These are phyloP conservation scores for Oenanthe sinensis DNA, from an alignment of 129 eudicot genomes.

Conservation along the genomic window DNA sequence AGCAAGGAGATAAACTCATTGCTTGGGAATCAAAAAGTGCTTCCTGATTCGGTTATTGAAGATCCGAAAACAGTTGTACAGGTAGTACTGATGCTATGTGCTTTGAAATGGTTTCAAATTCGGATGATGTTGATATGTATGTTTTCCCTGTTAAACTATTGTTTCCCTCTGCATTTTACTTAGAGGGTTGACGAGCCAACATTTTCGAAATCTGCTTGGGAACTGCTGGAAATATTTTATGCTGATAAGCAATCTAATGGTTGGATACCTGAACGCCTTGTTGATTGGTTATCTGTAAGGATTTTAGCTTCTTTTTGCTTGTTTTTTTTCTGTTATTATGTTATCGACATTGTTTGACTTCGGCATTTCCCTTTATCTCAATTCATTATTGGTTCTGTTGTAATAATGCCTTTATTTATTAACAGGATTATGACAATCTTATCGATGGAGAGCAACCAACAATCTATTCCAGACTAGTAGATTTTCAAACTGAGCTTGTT, in stretches of 20 bases:
- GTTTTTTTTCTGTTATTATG: neutral
- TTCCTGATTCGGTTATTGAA: conserved; percentile 43
- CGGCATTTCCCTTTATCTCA: conserved; percentile 8
- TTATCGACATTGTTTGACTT: neutral
- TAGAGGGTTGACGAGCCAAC: conserved; percentile 71
- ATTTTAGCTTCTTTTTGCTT: neutral
- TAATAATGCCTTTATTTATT: conserved; percentile 15
- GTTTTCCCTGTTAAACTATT: neutral
- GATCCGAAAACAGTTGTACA: conserved; percentile 58
- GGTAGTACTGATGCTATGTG: conserved; percentile 27
- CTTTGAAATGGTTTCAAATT: neutral
- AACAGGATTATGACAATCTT: conserved; percentile 69
- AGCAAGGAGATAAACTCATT: conserved; percentile 74
- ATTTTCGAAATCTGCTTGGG: conserved; percentile 90
- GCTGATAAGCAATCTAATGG: conserved; percentile 73
- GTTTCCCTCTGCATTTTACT: conserved; percentile 5
- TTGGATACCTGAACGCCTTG: conserved; percentile 84
- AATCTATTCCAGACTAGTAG: conserved; percentile 60
- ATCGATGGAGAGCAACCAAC: conserved; percentile 51
- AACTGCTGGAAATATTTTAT: conserved; percentile 80
- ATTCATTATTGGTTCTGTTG: neutral
- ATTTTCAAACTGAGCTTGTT: conserved; percentile 60
- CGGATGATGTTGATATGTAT: conserved; percentile 4
- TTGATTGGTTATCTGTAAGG: conserved; percentile 93
- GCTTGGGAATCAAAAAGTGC: conserved; percentile 42